Evolutionary conservation across 371 early-diverging fungal species (phyloP).

Genomic region (Mucor irregularis): DNA sequence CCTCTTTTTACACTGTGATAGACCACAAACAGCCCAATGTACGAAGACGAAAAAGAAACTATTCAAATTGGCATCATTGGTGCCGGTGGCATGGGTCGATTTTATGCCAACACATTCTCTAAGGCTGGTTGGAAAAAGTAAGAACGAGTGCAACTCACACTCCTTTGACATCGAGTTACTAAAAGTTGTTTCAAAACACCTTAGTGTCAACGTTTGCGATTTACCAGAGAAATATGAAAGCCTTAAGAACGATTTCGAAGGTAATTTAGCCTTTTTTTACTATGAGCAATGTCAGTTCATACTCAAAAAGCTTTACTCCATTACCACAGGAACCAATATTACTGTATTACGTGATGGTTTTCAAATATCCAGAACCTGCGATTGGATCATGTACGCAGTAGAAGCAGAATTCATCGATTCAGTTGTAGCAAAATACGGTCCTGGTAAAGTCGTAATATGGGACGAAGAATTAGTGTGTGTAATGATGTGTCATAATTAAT

Average conservation of each 20-base stretch:
- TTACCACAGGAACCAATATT: slow-evolving; percentile 59
- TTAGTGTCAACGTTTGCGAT: slow-evolving; percentile 86
- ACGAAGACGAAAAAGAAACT: slow-evolving; percentile 51
- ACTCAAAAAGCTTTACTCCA: background rate
- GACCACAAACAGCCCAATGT: slow-evolving; percentile 8
- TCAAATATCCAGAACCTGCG: slow-evolving; percentile 79
- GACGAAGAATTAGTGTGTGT: background rate
- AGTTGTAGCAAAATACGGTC: slow-evolving; percentile 85
- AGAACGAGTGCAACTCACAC: background rate
- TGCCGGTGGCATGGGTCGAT: slow-evolving; percentile 93
- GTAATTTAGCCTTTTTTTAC: slow-evolving; percentile 15
- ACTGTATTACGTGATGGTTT: slow-evolving; percentile 81
- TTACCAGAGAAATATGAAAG: slow-evolving; percentile 70
- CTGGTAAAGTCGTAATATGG: slow-evolving; percentile 50
- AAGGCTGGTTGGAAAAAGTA: slow-evolving; percentile 82
- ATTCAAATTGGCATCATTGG: slow-evolving; percentile 80
- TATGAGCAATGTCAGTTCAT: too few relatives aligned
- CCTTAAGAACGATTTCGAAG: slow-evolving; percentile 61
- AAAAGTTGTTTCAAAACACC: background rate
- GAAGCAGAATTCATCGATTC: slow-evolving; percentile 85
- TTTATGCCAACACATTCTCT: slow-evolving; percentile 77
- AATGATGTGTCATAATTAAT: background rate
- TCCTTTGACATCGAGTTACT: background rate
- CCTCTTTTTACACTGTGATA: too few relatives aligned
- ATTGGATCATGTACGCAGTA: slow-evolving; percentile 93